A percentile compares a stretch with the other conserved stretches of the same genome.
phyloP scores from a whole-genome alignment of 768 basidiomycete species.

The Lyophyllum shimeji region DNA sequence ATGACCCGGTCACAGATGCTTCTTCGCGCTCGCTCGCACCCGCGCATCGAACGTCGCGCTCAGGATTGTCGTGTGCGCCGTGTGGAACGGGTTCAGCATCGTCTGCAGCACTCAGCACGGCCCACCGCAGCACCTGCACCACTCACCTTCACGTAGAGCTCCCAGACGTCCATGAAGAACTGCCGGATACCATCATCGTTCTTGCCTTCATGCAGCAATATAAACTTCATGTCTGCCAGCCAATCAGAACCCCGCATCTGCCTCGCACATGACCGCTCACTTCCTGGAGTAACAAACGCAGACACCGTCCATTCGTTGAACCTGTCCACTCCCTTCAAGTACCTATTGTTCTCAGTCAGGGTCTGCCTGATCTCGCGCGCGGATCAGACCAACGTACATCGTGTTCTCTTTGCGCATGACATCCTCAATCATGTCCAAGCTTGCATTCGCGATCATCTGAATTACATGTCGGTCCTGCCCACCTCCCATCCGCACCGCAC shows the following conservation, averaged over 20 bases:
- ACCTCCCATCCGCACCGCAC: constrained; percentile 67
- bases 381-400: constrained; percentile 54
- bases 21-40: constrained; percentile 84
- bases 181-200: constrained; percentile 95
- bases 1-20: constrained; percentile 58
- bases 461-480: constrained; percentile 92
- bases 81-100: constrained; percentile 94
- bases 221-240: constrained; percentile 85
- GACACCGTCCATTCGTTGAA: constrained; percentile 99
- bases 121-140: background rate
- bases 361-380: constrained; percentile 7
- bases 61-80: constrained; percentile 79
- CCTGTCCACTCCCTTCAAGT: constrained; percentile 92
- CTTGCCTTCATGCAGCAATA: constrained; percentile 91
- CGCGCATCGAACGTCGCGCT: constrained; percentile 81
- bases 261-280: constrained; percentile 48
- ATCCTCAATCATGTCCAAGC: constrained; percentile 93
- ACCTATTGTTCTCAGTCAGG: constrained; percentile 55
- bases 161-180: constrained; percentile 97
- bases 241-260: constrained; percentile 17
- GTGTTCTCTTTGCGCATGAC: constrained; percentile 78
- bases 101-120: constrained; percentile 47
- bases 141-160: constrained; percentile 91
- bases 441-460: constrained; percentile 98
- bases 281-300: constrained; percentile 92